Evolutionary conservation across 371 early-diverging fungal genomes (phyloP), one percentile per base, ranked within the genome.

Genomic region (Mortierella sp.): DNA sequence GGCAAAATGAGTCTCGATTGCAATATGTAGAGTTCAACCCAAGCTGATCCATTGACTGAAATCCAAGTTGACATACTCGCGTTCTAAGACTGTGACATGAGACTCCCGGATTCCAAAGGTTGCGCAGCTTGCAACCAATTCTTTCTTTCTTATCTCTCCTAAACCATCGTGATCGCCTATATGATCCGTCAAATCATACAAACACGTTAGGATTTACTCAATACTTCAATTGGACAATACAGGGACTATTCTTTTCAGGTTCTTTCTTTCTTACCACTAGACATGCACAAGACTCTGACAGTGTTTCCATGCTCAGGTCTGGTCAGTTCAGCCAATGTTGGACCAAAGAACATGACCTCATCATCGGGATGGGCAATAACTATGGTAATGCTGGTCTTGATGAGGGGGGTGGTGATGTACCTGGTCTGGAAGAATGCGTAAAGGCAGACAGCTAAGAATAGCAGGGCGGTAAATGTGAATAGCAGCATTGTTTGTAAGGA

Each of bases 331-430:
- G 88, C 75, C 6, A 97, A 70, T 13, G 96, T 92, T 0, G 99
- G 99, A 13, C 94, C 92, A 88, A 99, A 99, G 84, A 99, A 99
- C 98, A 99, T 97, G 84, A 96, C 96, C 82, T 99, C 99, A 86
- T 99, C 99, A 86, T 99, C 99, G 1, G 99, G 99, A 86, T 99
- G 99, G 28, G 99, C 99, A 22, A 93, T 96, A 34, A 98, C 86
- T 28, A 99, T 82, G 17, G 97, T 82, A 8, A 95, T 87, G 64
- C 85, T 85, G 26, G 82, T 83, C 57, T 66, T 72, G 32, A 84
- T 85, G 47, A 83, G 10, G 0, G 83, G 74, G 12, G 51, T 66
- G 64, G 69, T 74, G 31, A 80, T 59, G 53, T 63, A 68, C 8
- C 81, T 66, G 3, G 61, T 67, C n/a, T 68, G 66, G 61, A 74